phyloP scores from a whole-genome alignment of 192 early-diverging fungal genomes.

The Gamsiella multidivaricata region DNA sequence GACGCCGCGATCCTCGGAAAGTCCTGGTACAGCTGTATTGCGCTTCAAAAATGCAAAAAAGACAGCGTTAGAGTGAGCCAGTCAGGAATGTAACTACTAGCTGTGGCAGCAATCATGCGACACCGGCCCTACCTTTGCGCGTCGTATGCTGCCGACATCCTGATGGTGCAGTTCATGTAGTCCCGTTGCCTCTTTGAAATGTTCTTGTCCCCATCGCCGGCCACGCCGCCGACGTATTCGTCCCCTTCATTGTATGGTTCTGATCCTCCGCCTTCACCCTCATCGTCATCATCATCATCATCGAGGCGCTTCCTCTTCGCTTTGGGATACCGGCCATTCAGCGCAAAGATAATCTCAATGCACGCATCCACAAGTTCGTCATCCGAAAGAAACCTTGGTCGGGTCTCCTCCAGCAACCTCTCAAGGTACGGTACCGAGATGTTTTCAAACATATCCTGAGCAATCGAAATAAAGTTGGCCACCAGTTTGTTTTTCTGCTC shows the following conservation, averaged over 20 bases:
- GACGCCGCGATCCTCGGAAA: conserved; percentile 24
- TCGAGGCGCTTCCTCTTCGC: conserved; percentile 13
- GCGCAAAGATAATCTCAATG: conserved; percentile 22
- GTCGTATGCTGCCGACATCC: conserved; percentile 12
- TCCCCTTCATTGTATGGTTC: background rate
- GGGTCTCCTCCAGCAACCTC: conserved; percentile 14
- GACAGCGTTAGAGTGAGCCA: too few relatives aligned
- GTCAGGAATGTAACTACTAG: background rate
- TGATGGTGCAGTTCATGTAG: conserved; percentile 14
- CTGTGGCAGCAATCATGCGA: background rate
- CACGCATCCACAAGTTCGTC: conserved; percentile 32
- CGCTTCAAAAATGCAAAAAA: conserved; percentile 5
- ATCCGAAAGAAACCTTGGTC: background rate
- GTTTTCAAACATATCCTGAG: conserved; percentile 35
- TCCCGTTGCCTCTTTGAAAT: conserved; percentile 31
- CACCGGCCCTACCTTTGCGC: conserved; percentile 7
- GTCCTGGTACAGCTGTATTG: conserved; percentile 37
- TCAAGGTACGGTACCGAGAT: conserved; percentile 28
- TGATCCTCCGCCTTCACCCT: too few relatives aligned
- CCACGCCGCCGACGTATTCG: background rate
- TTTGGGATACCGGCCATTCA: conserved; percentile 27
- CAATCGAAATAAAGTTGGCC: conserved; percentile 25
- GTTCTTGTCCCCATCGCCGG: background rate
- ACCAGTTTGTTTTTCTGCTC: conserved; percentile 6
- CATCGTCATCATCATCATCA: background rate